A percentile compares a stretch with the other conserved stretches of the same genome.
Evolutionary conservation across 78 protist species (phyloP).

Genomic region (Dictyostelium firmibasis): DNA sequence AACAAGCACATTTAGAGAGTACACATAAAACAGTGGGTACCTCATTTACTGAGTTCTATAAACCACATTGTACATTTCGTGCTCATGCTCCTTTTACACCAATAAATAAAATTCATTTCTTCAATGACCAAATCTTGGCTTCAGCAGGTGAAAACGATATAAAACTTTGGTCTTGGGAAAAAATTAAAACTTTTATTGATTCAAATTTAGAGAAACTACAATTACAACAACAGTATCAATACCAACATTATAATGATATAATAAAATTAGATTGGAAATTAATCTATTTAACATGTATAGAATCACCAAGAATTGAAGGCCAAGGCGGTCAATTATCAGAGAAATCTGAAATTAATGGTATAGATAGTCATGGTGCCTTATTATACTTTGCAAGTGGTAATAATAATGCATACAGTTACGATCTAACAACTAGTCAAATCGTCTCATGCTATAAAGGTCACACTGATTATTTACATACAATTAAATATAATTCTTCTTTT

Average conservation of each 20-base stretch:
- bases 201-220: neutral
- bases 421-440: neutral
- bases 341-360: constrained; percentile 34
- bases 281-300: neutral
- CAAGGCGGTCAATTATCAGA: constrained; percentile 35
- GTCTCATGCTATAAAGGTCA: constrained; percentile 18
- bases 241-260: neutral
- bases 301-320: constrained; percentile 38
- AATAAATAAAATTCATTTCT: constrained; percentile 32
- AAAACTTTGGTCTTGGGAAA: constrained; percentile 33
- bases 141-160: constrained; percentile 57
- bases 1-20: neutral
- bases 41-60: neutral
- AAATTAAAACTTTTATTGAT: neutral
- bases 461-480: constrained; percentile 16
- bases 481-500: constrained; percentile 24
- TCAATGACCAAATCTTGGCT: neutral
- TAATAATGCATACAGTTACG: constrained; percentile 39
- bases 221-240: neutral
- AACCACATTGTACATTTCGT: constrained; percentile 4
- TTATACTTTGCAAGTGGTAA: constrained; percentile 56
- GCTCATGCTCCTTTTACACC: neutral
- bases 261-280: neutral
- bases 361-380: constrained; percentile 16
- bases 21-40: neutral